Evolutionary conservation across 768 basidiomycete species (phyloP), one percentile per base, ranked within the genome.

Genomic region (Amanita pseudoporphyria): DNA sequence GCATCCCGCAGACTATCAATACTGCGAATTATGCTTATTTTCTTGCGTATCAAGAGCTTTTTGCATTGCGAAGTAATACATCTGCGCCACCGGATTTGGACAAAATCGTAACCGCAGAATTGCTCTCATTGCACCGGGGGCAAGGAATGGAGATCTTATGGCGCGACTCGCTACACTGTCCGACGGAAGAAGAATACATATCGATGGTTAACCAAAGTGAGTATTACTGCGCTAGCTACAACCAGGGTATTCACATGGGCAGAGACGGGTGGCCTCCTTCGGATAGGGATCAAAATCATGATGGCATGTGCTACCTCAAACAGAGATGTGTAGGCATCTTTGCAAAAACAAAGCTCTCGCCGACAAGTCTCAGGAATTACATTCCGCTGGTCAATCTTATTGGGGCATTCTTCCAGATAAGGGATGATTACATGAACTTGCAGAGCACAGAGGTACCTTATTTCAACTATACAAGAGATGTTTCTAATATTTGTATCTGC

Each of bases 1-100:
- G n/a, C n/a, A n/a, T n/a, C n/a, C 91, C 95, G 0, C 95, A 97
- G 61, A 96, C 95, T 0, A 93, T 99, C 68, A 99, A 99, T 62
- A 82, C 86, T 0, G 95, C 95, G 0, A 97, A 96, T 61, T 98
- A 97, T 56, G 91, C 92, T 24, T 97, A 95, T 62, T 99, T 98
- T 60, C 77, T 91, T 38, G 95, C 94, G 0, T 93, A 84, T 62
- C 77, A 91, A 56, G 88, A 95, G 56, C 74, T 97, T 1, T 79
- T 85, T 54, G 69, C 71, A 9, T 72, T 89, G 39, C 67, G 78
- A 43, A 60, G 60, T 40, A 60, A 52, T 19, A 52, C 62, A 1
- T 47, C 58, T 31, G 35, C 48, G 13, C 56, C 66, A 3, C 65
- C 68, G 45, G 71, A 83, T 51, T 68, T 93, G 14, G 76, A 89